Evolutionary conservation across 441 rosid genomes (phyloP).

Genomic region (Breynia disticha): DNA sequence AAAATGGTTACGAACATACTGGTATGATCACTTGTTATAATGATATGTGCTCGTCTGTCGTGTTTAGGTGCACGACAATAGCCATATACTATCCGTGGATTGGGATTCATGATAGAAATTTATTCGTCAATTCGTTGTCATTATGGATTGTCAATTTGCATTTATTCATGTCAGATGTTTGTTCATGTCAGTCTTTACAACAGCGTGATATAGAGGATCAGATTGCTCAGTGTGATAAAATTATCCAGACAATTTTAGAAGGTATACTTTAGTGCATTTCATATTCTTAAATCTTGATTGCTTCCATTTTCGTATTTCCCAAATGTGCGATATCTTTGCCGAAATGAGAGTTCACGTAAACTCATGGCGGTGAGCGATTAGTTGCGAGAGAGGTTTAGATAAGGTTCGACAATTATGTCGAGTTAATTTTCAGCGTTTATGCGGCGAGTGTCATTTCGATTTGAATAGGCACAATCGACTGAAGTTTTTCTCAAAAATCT

Average conservation of each 20-base stretch:
- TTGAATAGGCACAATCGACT: too few relatives aligned
- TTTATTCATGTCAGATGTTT: constrained; percentile 7
- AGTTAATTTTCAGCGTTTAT: too few relatives aligned
- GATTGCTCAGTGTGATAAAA: constrained; percentile 55
- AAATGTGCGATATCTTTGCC: too few relatives aligned
- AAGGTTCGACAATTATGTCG: too few relatives aligned
- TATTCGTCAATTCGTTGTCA: background rate
- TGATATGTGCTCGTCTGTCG: background rate
- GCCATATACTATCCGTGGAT: background rate
- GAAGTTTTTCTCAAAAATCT: too few relatives aligned
- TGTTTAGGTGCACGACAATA: background rate
- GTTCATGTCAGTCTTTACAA: constrained; percentile 45
- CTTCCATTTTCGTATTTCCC: background rate
- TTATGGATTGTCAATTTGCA: background rate
- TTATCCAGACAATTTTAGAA: constrained; percentile 37
- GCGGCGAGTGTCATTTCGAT: too few relatives aligned
- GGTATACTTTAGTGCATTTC: constrained; percentile 25
- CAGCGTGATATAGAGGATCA: constrained; percentile 56
- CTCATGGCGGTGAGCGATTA: too few relatives aligned
- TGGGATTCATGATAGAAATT: background rate
- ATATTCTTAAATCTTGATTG: too few relatives aligned
- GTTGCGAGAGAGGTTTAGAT: too few relatives aligned
- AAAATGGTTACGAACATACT: background rate
- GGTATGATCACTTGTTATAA: background rate
- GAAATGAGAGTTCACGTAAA: too few relatives aligned